Conservation (phyloP, 2,329 filamentous ascomycete genomes). For the Nigrospora osmanthi region DNA sequence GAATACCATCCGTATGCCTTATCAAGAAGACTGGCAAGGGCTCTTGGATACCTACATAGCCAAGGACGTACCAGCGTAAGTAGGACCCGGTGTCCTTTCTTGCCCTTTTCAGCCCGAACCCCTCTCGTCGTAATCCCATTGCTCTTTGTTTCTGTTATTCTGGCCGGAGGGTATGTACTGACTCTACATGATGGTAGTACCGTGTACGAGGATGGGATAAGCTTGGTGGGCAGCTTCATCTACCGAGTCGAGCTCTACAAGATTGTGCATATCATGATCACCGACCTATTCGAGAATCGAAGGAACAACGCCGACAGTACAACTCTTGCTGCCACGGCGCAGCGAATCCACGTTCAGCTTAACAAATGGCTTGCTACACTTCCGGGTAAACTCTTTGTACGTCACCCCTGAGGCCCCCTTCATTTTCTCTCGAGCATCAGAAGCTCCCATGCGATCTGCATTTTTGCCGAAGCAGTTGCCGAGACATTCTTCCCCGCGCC, state of each 20-base stretch:
- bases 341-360: constrained; percentile 36
- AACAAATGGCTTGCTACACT: constrained; percentile 37
- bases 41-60: constrained; percentile 39
- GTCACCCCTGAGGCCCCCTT: too few relatives aligned
- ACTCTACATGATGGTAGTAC: constrained; percentile 8
- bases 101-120: too few relatives aligned
- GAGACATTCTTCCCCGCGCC: too few relatives aligned
- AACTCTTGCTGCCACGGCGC: constrained; percentile 31
- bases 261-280: constrained; percentile 41
- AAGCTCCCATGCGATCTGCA: too few relatives aligned
- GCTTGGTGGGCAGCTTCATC: constrained; percentile 35
- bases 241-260: constrained; percentile 40
- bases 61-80: constrained; percentile 27
- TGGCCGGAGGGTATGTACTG: too few relatives aligned
- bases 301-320: constrained; percentile 29
- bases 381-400: constrained; percentile 27
- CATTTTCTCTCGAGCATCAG: too few relatives aligned
- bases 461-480: too few relatives aligned
- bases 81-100: too few relatives aligned
- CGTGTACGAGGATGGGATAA: constrained; percentile 36
- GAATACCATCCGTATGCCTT: constrained; percentile 39
- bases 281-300: constrained; percentile 41
- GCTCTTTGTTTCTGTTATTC: too few relatives aligned
- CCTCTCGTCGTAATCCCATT: too few relatives aligned
- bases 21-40: constrained; percentile 38